Evolutionary conservation across 1,284 basidiomycete species (phyloP).

Genomic region (Mixia osmundae): DNA sequence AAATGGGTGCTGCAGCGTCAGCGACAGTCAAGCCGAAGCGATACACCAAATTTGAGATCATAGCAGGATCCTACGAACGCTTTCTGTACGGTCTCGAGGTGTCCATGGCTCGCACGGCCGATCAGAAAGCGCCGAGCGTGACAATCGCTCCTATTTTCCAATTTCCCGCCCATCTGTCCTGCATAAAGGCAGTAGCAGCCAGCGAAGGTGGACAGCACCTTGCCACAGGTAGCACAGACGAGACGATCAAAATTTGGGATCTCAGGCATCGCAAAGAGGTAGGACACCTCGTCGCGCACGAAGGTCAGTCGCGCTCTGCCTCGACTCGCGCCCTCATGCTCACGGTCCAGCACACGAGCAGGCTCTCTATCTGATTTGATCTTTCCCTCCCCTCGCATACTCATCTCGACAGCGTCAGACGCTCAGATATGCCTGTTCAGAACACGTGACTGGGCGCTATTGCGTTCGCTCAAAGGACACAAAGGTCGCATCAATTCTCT

Average conservation of each 20-base stretch:
- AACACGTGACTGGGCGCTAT: conserved; percentile 73
- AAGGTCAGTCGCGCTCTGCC: conserved; percentile 4
- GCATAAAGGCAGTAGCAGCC: conserved; percentile 67
- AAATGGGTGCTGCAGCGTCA: too few relatives aligned
- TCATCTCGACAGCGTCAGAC: conserved; percentile 47
- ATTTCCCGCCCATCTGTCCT: conserved; percentile 80
- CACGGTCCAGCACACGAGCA: too few relatives aligned
- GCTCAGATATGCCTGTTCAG: conserved; percentile 72
- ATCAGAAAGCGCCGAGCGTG: conserved; percentile 11
- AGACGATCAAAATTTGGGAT: conserved; percentile 96
- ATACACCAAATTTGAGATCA: conserved; percentile 75
- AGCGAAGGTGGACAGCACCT: conserved; percentile 57
- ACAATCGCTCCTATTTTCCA: conserved; percentile 50
- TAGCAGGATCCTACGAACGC: conserved; percentile 87
- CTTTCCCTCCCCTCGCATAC: neutral
- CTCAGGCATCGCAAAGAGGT: conserved; percentile 69
- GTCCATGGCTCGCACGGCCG: conserved; percentile 19
- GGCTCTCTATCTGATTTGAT: too few relatives aligned
- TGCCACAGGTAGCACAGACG: conserved; percentile 79
- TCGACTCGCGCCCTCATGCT: too few relatives aligned
- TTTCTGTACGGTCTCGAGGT: conserved; percentile 73
- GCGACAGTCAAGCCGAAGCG: too few relatives aligned
- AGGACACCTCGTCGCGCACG: conserved; percentile 36
- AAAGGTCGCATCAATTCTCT: conserved; percentile 74
- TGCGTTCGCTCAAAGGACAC: conserved; percentile 73